A percentile compares a stretch with the other conserved stretches of the same genome.
These are phyloP conservation scores for Penicillium carneum DNA, from an alignment of 2,329 filamentous ascomycete genomes.

Conservation along the genomic window DNA sequence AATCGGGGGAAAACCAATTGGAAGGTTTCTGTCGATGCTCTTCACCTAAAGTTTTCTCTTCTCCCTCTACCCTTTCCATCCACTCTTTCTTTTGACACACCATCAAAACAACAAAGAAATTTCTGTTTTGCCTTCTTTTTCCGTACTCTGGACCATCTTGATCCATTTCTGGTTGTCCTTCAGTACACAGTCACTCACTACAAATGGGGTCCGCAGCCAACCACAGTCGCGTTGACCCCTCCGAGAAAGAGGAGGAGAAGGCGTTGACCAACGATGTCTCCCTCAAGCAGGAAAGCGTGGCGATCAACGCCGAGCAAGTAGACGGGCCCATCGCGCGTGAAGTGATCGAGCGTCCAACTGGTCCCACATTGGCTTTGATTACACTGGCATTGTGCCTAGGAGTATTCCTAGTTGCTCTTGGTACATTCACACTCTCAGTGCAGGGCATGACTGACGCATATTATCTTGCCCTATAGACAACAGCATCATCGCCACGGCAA, in stretches of 20 bases:
- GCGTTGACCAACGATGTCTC: background rate
- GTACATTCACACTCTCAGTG: background rate
- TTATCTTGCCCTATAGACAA: background rate
- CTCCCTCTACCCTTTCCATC: background rate
- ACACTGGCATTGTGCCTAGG: constrained; percentile 7
- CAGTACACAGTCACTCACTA: background rate
- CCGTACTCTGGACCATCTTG: no score
- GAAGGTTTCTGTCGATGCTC: background rate
- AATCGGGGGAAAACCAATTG: background rate
- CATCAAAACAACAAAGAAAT: background rate
- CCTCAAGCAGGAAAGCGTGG: background rate
- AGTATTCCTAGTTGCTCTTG: constrained; percentile 8
- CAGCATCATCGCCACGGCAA: constrained; percentile 16
- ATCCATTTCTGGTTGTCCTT: background rate
- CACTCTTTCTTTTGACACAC: background rate
- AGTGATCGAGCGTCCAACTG: background rate
- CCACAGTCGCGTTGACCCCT: background rate
- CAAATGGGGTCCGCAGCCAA: background rate
- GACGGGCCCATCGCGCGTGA: background rate
- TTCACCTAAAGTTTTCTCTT: background rate
- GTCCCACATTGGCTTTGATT: constrained; percentile 4
- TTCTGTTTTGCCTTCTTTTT: background rate
- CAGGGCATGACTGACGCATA: background rate
- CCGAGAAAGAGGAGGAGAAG: background rate
- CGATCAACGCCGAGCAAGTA: background rate